phyloP scores from a whole-genome alignment of 257 asterid species.

The Solanum pinnatisectum region DNA sequence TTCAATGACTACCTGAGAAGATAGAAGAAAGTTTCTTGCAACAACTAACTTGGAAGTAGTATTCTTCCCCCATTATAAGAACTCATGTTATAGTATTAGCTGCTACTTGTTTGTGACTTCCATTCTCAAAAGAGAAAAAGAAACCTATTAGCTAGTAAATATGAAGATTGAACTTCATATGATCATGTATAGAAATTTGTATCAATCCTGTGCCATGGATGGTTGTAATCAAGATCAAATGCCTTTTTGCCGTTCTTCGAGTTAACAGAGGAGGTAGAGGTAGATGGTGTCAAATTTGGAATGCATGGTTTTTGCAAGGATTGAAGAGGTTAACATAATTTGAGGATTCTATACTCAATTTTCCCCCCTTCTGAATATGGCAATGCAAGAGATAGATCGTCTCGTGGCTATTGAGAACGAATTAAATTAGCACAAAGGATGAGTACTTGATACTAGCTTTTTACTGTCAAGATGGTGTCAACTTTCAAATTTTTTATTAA shows the following conservation, averaged over 20 bases:
- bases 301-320: not conserved
- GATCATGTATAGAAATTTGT: not conserved
- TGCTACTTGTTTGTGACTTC: not conserved
- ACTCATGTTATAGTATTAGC: not conserved
- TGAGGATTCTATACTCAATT: not conserved
- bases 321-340: not conserved
- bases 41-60: not conserved
- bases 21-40: not conserved
- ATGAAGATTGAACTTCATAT: not conserved
- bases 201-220: not conserved
- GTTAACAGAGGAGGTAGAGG: not conserved
- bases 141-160: not conserved
- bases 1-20: not conserved
- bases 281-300: not conserved
- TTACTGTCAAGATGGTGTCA: not conserved
- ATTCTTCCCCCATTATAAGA: not conserved
- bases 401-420: not conserved
- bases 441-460: not conserved
- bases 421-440: not conserved
- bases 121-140: not conserved
- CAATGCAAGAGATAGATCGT: not conserved
- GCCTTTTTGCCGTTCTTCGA: not conserved
- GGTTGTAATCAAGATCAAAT: not conserved
- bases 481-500: not conserved
- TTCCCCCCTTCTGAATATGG: not conserved